Evolutionary conservation across 1,284 basidiomycete species (phyloP), one percentile per base, ranked within the genome.

Genomic region (Spongispora temasekensis): DNA sequence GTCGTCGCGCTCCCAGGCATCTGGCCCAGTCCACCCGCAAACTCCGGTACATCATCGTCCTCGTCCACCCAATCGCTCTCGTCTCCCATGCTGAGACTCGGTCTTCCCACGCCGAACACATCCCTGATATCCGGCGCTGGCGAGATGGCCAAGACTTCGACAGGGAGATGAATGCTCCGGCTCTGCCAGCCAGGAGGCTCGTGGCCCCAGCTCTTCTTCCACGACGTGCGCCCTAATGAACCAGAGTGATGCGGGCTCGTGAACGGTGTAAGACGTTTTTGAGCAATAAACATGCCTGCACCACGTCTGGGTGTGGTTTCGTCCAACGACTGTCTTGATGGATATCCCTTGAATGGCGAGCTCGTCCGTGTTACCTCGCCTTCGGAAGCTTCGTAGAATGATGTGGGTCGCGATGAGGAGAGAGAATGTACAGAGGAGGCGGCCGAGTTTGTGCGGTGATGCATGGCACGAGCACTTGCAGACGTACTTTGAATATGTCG

Each of bases 61-160:
- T 92, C 89, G 68, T 93, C 91, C 6, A 91, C 86, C 91, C 91
- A 93, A 61, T 93, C 91, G 48, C 86, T 87, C 67, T 93, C 90
- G 67, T 92, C 91, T 9, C 88, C 87, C 58, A 83, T 74, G 64
- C 71, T 85, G 53, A 86, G 70, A 31, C 85, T 85, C 55, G 81
- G 81, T 63, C 88, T 76, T 4, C 86, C 85, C 4, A 30, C 62
- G 48, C 88, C 85, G 66, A 93, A 92, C 30, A 93, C 91, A 64
- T 93, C 91, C 23, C 91, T 80, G 35, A 93, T 82, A 34, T 90
- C 89, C 5, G 76, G 76, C 1, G 79, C 78, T 15, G 87, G 85
- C 0, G 82, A 86, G 54, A 91, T 82, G 13, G 82, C 82, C 21
- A 91, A 78, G 9, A 92, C 88, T 72, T 93, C 91, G 34, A 91